phyloP scores from a whole-genome alignment of 1,284 basidiomycete genomes.

The Cryptococcus sp. region DNA sequence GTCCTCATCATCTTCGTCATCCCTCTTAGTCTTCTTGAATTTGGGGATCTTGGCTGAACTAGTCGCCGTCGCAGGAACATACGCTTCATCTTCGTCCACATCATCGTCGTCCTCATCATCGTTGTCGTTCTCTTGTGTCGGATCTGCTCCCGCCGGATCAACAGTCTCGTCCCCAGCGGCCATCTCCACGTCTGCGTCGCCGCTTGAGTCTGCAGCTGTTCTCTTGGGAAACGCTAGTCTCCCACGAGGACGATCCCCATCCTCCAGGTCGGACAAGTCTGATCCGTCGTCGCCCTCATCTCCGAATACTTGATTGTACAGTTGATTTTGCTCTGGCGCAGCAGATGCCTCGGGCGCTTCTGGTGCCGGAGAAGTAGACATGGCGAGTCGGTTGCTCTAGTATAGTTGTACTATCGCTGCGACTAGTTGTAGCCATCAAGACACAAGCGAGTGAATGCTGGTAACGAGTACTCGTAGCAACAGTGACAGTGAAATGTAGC shows the following conservation, averaged over 20 bases:
- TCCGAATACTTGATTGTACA: conserved; percentile 60
- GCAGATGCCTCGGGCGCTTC: conserved; percentile 3
- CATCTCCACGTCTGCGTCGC: conserved; percentile 6
- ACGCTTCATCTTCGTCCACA: conserved; percentile 65
- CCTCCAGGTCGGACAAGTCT: conserved; percentile 71
- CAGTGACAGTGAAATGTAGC: neutral
- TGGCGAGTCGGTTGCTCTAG: neutral
- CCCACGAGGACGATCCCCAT: conserved; percentile 53
- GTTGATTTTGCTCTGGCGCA: neutral
- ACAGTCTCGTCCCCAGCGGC: conserved; percentile 11
- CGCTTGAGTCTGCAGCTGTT: conserved; percentile 17
- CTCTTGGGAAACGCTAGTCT: conserved; percentile 28
- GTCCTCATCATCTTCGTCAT: conserved; percentile 51
- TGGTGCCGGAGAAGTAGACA: conserved; percentile 21
- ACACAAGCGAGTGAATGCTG: neutral
- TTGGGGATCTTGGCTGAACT: conserved; percentile 43
- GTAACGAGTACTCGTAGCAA: neutral
- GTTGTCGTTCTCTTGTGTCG: conserved; percentile 13
- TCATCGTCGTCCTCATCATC: conserved; percentile 22
- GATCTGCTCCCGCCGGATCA: conserved; percentile 2
- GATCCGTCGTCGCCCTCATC: conserved; percentile 65
- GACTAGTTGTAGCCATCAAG: neutral
- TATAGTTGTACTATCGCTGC: neutral
- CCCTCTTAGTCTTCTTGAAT: conserved; percentile 55
- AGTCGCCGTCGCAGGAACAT: conserved; percentile 60